Evolutionary conservation across 1,139 yeast genomes (phyloP).

Genomic region (Hyphopichia fennica): DNA sequence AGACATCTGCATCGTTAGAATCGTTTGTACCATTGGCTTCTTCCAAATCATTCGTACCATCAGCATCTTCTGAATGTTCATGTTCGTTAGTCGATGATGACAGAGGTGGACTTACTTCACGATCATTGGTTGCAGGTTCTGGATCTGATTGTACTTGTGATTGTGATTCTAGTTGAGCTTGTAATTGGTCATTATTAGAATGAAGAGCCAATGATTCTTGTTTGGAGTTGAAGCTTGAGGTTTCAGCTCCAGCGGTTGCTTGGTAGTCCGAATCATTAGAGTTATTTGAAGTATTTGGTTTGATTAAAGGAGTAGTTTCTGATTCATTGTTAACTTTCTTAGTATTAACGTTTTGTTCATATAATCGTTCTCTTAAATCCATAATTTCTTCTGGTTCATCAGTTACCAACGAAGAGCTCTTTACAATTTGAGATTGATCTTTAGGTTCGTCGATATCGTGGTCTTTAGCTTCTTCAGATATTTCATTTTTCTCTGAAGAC

Average conservation of each 20-base stretch:
- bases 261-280: constrained; percentile 7
- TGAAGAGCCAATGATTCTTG: background rate
- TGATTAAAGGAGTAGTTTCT: constrained; percentile 1
- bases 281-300: constrained; percentile 4
- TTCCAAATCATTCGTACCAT: background rate
- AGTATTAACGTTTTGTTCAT: constrained; percentile 26
- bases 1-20: background rate
- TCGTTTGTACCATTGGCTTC: background rate
- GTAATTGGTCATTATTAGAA: too few species aligned
- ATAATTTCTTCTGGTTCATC: constrained; percentile 41
- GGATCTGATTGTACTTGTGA: too few species aligned
- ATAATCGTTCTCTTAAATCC: constrained; percentile 38
- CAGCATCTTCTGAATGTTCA: background rate
- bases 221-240: background rate
- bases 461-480: constrained; percentile 9
- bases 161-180: background rate
- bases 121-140: too few species aligned
- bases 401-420: constrained; percentile 25
- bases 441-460: constrained; percentile 12
- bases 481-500: constrained; percentile 9
- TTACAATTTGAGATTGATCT: constrained; percentile 4
- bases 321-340: background rate
- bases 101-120: too few species aligned
- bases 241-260: constrained; percentile 9
- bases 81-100: too few species aligned